Evolutionary conservation across 2,329 filamentous ascomycete species (phyloP).

Genomic region (Lithohypha guttulata): DNA sequence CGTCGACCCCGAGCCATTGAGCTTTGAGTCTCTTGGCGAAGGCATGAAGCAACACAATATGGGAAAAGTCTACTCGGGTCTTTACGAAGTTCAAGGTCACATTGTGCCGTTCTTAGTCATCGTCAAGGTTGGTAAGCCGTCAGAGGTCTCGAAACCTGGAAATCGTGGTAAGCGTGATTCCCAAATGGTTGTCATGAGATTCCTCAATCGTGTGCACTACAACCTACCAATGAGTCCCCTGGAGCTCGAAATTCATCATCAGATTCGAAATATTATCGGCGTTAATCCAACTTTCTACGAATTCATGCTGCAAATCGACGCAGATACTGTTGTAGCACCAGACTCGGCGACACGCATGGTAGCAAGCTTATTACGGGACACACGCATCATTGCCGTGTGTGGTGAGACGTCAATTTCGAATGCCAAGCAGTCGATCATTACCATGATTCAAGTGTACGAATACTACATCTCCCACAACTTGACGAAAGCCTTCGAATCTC

Average conservation of each 20-base stretch:
- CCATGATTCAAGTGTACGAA: slow-evolving; percentile 99
- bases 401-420: slow-evolving; percentile 92
- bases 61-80: slow-evolving; percentile 95
- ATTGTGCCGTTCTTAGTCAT: slow-evolving; percentile 96
- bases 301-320: slow-evolving; percentile 91
- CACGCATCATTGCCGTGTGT: slow-evolving; percentile 83
- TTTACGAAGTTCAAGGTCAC: slow-evolving; percentile 95
- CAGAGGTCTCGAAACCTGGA: slow-evolving; percentile 65
- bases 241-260: slow-evolving; percentile 96
- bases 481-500: slow-evolving; percentile 89
- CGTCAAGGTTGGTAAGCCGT: slow-evolving; percentile 84
- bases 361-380: slow-evolving; percentile 80
- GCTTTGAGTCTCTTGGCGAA: slow-evolving; percentile 92
- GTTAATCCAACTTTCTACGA: slow-evolving; percentile 99
- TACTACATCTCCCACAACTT: slow-evolving; percentile 99
- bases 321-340: slow-evolving; percentile 83
- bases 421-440: slow-evolving; percentile 83
- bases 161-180: slow-evolving; percentile 99
- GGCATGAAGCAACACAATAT: slow-evolving; percentile 98
- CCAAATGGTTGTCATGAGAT: slow-evolving; percentile 96
- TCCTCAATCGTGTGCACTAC: slow-evolving; percentile 98
- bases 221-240: slow-evolving; percentile 91
- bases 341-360: slow-evolving; percentile 91
- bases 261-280: slow-evolving; percentile 96
- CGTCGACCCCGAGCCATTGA: slow-evolving; percentile 88